Evolutionary conservation across 345 rosid species (phyloP).

Genomic region (Heritiera fomes): DNA sequence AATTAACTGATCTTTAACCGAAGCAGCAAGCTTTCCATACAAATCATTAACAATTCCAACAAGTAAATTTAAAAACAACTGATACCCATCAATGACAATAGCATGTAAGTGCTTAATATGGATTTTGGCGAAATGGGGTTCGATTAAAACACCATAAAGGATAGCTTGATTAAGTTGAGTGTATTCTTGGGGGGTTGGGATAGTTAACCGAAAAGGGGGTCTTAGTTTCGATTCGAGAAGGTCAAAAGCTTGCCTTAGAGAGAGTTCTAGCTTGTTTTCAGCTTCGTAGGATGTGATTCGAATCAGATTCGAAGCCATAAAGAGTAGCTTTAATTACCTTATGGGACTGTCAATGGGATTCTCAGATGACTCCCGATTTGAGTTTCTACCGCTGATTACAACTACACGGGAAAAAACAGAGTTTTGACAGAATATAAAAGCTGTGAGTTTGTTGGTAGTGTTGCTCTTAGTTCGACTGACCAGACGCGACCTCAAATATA

Average conservation of each 20-base stretch:
- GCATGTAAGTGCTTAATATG: background rate
- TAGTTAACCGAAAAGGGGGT: conserved; percentile 60
- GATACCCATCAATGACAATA: background rate
- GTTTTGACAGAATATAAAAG: background rate
- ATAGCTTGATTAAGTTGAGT: conserved; percentile 60
- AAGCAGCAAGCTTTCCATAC: conserved; percentile 54
- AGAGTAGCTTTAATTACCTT: conserved; percentile 9
- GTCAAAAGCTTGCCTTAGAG: conserved; percentile 62
- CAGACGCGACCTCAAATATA: too few relatives aligned
- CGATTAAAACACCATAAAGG: conserved; percentile 56
- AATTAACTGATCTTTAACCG: conserved; percentile 34
- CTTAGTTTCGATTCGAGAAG: conserved; percentile 43
- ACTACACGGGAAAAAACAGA: background rate
- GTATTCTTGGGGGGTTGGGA: conserved; percentile 57
- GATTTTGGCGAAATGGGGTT: conserved; percentile 38
- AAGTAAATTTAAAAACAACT: background rate
- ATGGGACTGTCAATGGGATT: background rate
- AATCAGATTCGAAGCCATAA: conserved; percentile 51
- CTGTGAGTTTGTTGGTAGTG: too few relatives aligned
- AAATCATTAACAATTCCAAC: background rate
- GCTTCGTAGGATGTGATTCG: conserved; percentile 41
- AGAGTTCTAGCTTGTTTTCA: conserved; percentile 52
- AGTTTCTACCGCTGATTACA: background rate
- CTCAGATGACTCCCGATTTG: background rate
- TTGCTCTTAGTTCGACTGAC: too few relatives aligned